These are phyloP conservation scores for Salvia hispanica DNA, from an alignment of 257 asterid genomes.

Conservation along the genomic window DNA sequence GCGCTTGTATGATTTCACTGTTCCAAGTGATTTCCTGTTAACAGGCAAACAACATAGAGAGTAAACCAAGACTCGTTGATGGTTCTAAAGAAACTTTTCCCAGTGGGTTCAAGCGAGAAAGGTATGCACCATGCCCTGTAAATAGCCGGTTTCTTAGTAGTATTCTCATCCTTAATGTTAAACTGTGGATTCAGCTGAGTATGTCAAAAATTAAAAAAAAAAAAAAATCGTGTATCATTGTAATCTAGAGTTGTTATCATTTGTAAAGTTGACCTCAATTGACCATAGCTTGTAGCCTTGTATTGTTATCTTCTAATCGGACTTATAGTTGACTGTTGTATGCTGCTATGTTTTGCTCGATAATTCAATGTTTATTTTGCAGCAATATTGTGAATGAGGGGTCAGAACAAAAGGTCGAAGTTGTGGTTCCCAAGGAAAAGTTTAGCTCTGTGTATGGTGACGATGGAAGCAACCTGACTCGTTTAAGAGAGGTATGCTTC, in stretches of 20 bases:
- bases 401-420: slow-evolving; percentile 30
- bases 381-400: slow-evolving; percentile 38
- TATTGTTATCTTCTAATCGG: neutral
- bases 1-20: neutral
- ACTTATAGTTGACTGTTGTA: neutral
- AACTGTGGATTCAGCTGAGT: neutral
- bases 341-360: neutral
- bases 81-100: slow-evolving; percentile 30
- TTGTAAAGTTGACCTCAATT: neutral
- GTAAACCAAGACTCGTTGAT: slow-evolving; percentile 25
- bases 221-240: neutral
- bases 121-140: slow-evolving; percentile 20
- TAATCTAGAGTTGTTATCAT: slow-evolving; percentile 10
- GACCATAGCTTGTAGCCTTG: neutral
- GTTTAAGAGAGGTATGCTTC: slow-evolving; percentile 50
- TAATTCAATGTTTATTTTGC: slow-evolving; percentile 12
- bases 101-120: slow-evolving; percentile 27
- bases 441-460: slow-evolving; percentile 52
- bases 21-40: slow-evolving; percentile 22
- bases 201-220: neutral
- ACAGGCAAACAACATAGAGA: slow-evolving; percentile 35
- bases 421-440: slow-evolving; percentile 38
- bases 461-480: slow-evolving; percentile 49
- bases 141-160: neutral
- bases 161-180: neutral